A percentile compares a stretch with the other conserved stretches of the same genome.
These are phyloP conservation scores for Podospora comata DNA, from an alignment of 495 filamentous ascomycete species.

Conservation along the genomic window DNA sequence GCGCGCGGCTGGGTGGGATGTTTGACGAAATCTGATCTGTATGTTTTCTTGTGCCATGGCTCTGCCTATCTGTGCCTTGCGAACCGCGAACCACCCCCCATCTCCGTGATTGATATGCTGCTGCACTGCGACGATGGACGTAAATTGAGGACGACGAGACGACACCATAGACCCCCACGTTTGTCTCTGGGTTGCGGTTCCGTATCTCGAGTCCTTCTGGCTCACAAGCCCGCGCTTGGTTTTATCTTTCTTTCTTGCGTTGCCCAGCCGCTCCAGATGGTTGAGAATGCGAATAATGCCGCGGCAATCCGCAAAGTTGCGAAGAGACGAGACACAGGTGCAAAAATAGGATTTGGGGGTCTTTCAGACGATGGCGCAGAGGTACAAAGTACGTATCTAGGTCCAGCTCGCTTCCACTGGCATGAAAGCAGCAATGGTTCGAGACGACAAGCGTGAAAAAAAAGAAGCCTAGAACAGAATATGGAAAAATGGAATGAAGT, in stretches of 20 bases:
- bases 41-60: not conserved
- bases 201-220: constrained; percentile 8
- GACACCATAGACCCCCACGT: constrained; percentile 10
- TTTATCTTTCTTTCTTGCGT: constrained; percentile 3
- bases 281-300: constrained; percentile 4
- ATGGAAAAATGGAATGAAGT: not conserved
- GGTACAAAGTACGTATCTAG: not conserved
- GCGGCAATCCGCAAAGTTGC: constrained; percentile 9
- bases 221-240: not conserved
- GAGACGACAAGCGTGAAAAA: not conserved
- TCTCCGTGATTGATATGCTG: not conserved
- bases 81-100: not conserved
- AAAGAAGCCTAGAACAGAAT: not conserved
- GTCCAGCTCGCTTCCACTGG: not conserved
- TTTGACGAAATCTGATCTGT: not conserved
- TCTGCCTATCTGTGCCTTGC: constrained; percentile 3
- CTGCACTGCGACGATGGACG: not conserved
- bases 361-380: not conserved
- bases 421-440: constrained; percentile 1
- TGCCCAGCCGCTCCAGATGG: constrained; percentile 3
- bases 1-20: not conserved
- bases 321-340: constrained; percentile 4
- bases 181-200: constrained; percentile 5
- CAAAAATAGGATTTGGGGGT: constrained; percentile 7
- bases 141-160: constrained; percentile 7